phyloP scores from a whole-genome alignment of 2,329 filamentous ascomycete genomes.

The Boeremia lycopersici region DNA sequence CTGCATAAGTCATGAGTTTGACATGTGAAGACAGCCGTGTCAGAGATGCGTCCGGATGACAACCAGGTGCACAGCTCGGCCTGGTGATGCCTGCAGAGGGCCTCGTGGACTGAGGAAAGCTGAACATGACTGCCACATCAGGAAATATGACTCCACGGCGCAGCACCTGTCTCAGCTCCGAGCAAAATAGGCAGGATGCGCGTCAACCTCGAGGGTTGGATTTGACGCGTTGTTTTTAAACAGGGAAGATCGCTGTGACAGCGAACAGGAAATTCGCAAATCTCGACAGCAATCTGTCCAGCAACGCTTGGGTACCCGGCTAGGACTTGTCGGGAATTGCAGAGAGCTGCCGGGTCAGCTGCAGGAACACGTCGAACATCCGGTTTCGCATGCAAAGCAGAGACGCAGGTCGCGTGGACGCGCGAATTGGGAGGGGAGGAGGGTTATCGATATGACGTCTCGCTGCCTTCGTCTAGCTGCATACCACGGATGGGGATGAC shows the following conservation, averaged over 20 bases:
- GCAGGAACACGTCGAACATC: conserved; percentile 16
- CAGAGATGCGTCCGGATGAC: conserved; percentile 7
- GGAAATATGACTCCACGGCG: conserved; percentile 16
- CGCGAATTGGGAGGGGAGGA: conserved; percentile 7
- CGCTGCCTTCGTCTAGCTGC: conserved; percentile 16
- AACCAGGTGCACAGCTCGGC: conserved; percentile 6
- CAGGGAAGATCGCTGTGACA: conserved; percentile 8
- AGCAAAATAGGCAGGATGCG: background rate
- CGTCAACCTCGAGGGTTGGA: background rate
- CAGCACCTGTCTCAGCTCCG: conserved; percentile 9
- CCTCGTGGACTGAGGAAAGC: conserved; percentile 21
- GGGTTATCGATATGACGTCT: conserved; percentile 24
- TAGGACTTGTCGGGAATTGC: background rate
- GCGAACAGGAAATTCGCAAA: background rate
- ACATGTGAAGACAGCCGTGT: conserved; percentile 17
- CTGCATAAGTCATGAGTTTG: background rate
- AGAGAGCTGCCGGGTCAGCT: conserved; percentile 1
- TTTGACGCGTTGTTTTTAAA: background rate
- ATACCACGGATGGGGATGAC: conserved; percentile 14
- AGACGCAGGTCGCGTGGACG: conserved; percentile 13
- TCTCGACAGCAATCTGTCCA: background rate
- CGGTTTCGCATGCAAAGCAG: conserved; percentile 5
- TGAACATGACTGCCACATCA: conserved; percentile 12
- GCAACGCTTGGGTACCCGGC: background rate
- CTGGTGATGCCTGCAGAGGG: conserved; percentile 17